Conservation (phyloP, 192 early-diverging fungal species). For the Coemansia sp. region DNA sequence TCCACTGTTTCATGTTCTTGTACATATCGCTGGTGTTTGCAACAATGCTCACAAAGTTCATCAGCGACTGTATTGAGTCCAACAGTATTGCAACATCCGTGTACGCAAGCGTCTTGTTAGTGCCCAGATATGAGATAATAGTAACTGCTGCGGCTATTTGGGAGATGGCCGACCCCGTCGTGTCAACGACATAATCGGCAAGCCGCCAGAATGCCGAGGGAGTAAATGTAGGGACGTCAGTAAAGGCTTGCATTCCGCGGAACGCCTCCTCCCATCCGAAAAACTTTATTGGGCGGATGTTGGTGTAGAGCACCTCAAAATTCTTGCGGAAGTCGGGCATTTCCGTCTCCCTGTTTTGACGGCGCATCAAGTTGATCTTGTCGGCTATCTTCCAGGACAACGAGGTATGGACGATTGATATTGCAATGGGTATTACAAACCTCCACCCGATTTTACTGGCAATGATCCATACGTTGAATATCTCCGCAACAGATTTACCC, state of each 20-base stretch:
- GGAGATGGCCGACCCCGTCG: slow-evolving; percentile 39
- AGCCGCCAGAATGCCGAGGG: slow-evolving; percentile 32
- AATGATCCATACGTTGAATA: slow-evolving; percentile 24
- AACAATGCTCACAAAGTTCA: background rate
- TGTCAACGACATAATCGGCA: slow-evolving; percentile 9
- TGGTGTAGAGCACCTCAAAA: slow-evolving; percentile 27
- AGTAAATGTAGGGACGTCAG: slow-evolving; percentile 12
- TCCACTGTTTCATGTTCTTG: background rate
- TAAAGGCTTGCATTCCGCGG: background rate
- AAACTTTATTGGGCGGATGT: slow-evolving; percentile 67
- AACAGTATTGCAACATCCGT: slow-evolving; percentile 18
- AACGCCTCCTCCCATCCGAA: slow-evolving; percentile 61
- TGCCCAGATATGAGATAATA: slow-evolving; percentile 59
- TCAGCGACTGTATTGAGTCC: slow-evolving; percentile 24
- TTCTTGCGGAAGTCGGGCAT: slow-evolving; percentile 6
- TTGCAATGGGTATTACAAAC: slow-evolving; percentile 26
- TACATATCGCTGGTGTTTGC: background rate
- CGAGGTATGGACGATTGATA: background rate
- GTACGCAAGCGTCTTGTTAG: slow-evolving; percentile 14
- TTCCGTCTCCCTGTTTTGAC: background rate
- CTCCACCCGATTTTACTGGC: slow-evolving; percentile 31
- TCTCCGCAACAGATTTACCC: background rate
- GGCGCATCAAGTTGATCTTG: background rate
- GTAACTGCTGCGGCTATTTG: slow-evolving; percentile 59
- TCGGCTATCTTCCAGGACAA: background rate